Conservation (phyloP, 1,284 basidiomycete genomes). For the Anthracocystis walkeri region DNA sequence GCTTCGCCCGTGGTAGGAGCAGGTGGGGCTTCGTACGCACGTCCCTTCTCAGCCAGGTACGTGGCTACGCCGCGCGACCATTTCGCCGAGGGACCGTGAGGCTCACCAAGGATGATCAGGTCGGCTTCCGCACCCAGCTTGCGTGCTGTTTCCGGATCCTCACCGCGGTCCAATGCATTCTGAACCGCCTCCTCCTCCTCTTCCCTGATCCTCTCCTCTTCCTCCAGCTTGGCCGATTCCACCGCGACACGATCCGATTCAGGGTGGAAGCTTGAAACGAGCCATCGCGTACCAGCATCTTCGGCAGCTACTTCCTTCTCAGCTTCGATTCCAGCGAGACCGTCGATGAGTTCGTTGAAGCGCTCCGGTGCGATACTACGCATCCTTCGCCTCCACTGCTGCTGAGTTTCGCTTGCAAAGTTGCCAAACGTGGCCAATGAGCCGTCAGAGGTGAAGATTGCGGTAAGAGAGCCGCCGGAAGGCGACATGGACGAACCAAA, state of each 20-base stretch:
- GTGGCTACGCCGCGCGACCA: constrained; percentile 67
- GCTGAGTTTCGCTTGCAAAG: constrained; percentile 32
- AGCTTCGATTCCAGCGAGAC: constrained; percentile 29
- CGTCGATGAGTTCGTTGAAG: constrained; percentile 53
- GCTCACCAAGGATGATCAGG: constrained; percentile 67
- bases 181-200: constrained; percentile 63
- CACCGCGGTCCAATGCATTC: constrained; percentile 64
- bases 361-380: constrained; percentile 45
- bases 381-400: constrained; percentile 46
- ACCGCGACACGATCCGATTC: constrained; percentile 47
- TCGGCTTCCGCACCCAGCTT: constrained; percentile 66
- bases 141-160: constrained; percentile 60
- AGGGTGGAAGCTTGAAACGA: constrained; percentile 44
- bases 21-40: constrained; percentile 62
- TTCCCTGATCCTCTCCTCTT: constrained; percentile 50
- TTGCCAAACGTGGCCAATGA: constrained; percentile 45
- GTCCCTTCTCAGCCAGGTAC: constrained; percentile 60
- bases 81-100: constrained; percentile 55
- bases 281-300: constrained; percentile 30
- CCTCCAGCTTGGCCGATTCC: constrained; percentile 51
- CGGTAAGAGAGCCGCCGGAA: constrained; percentile 35
- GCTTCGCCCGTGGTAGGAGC: constrained; percentile 20
- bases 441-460: constrained; percentile 42
- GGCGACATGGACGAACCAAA: constrained; percentile 35
- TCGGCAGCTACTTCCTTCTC: constrained; percentile 9